Percentiles rank a stretch among this genome's conserved stretches.
Conservation (phyloP, 148 eudicot species). For the Camellia granthamiana region DNA sequence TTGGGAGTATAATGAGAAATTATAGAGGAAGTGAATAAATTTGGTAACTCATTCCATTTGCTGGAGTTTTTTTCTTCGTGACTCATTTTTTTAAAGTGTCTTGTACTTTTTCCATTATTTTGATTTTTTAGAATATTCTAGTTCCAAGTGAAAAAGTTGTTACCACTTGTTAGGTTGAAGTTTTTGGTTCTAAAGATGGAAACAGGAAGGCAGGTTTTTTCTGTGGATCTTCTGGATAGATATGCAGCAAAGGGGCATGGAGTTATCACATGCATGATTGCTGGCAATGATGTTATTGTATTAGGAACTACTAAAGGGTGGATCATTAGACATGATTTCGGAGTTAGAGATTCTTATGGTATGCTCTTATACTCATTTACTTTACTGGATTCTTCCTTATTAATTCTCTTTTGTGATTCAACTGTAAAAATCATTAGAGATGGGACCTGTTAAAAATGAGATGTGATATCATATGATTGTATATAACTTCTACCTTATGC, state of each 20-base stretch:
- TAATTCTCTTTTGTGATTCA: neutral
- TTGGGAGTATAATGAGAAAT: neutral
- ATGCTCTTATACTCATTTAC: constrained; percentile 10
- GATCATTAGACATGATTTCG: constrained; percentile 88
- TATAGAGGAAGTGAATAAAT: neutral
- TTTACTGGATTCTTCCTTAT: neutral
- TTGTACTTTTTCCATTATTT: neutral
- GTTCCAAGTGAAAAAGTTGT: neutral
- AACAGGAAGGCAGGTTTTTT: constrained; percentile 56
- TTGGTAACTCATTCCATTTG: neutral
- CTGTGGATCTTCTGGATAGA: constrained; percentile 86
- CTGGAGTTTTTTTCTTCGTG: neutral
- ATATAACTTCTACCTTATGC: neutral
- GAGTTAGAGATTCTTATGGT: constrained; percentile 82
- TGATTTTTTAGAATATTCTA: neutral
- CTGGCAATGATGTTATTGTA: constrained; percentile 90
- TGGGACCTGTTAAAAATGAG: neutral
- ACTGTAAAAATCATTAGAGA: neutral
- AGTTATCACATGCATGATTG: constrained; percentile 87
- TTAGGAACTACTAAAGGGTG: constrained; percentile 80
- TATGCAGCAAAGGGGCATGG: constrained; percentile 87
- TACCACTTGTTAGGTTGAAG: constrained; percentile 10
- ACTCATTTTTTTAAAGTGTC: neutral
- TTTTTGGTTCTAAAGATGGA: constrained; percentile 42
- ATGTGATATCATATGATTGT: neutral